Percentiles rank a stretch among this genome's conserved stretches.
Conservation (phyloP, 1,139 yeast species). For the Diutina ranongensis region DNA sequence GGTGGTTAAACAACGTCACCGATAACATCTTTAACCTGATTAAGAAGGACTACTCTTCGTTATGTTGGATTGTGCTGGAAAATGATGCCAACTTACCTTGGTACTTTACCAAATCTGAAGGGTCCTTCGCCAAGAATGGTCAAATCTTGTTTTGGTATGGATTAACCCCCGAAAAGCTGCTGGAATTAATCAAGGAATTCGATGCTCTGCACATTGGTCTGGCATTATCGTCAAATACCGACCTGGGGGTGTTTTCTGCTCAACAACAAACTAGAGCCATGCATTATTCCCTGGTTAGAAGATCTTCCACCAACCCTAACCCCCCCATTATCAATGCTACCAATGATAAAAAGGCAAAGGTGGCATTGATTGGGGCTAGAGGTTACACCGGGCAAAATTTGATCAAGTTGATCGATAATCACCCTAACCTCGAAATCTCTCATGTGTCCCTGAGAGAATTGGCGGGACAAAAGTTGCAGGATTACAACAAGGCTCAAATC, state of each 20-base stretch:
- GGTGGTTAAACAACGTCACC: slow-evolving; percentile 96
- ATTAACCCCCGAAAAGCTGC: slow-evolving; percentile 50
- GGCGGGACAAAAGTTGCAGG: slow-evolving; percentile 74
- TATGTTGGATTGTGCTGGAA: slow-evolving; percentile 87
- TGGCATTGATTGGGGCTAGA: slow-evolving; percentile 96
- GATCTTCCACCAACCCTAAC: slow-evolving; percentile 46
- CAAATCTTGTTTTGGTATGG: slow-evolving; percentile 95
- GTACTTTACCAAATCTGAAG: slow-evolving; percentile 90
- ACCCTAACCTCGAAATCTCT: slow-evolving; percentile 76
- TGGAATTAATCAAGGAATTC: slow-evolving; percentile 56
- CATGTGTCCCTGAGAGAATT: slow-evolving; percentile 96
- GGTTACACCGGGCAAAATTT: slow-evolving; percentile 95
- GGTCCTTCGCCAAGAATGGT: slow-evolving; percentile 85
- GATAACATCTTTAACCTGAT: slow-evolving; percentile 86
- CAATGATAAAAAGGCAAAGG: slow-evolving; percentile 50
- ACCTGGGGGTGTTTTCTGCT: slow-evolving; percentile 29
- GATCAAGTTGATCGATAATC: slow-evolving; percentile 74
- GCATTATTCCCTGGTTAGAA: slow-evolving; percentile 13
- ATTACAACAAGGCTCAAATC: slow-evolving; percentile 73
- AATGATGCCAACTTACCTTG: slow-evolving; percentile 85
- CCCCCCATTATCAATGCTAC: slow-evolving; percentile 58
- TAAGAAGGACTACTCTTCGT: slow-evolving; percentile 55
- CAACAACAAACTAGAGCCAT: slow-evolving; percentile 30
- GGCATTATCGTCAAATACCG: slow-evolving; percentile 28
- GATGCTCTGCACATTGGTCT: slow-evolving; percentile 28